A percentile compares a stretch with the other conserved stretches of the same genome.
These are phyloP conservation scores for Biscutella laevigata DNA, from an alignment of 441 rosid genomes.

Conservation along the genomic window DNA sequence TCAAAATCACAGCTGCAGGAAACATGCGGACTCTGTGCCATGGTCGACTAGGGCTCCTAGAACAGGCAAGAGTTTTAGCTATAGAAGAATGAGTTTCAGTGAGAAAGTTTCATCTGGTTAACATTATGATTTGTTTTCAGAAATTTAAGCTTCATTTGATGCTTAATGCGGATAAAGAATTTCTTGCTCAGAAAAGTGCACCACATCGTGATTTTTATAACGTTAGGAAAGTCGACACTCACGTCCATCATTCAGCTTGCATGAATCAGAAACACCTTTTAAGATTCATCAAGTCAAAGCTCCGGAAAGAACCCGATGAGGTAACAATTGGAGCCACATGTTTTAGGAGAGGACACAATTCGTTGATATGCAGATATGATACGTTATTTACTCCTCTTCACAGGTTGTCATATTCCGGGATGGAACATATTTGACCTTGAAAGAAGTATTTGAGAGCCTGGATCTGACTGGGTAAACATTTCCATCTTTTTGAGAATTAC, in stretches of 20 bases:
- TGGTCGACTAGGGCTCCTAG: conserved; percentile 87
- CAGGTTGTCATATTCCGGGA: conserved; percentile 99
- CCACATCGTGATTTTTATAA: conserved; percentile 98
- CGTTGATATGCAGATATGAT: neutral
- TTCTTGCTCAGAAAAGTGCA: conserved; percentile 97
- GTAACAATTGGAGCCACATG: conserved; percentile 29
- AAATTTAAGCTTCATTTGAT: conserved; percentile 98
- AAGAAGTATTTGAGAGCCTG: conserved; percentile 94
- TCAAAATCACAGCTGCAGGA: conserved; percentile 82
- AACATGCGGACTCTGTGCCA: conserved; percentile 91
- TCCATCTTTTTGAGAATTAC: neutral
- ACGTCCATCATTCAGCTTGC: conserved; percentile 98
- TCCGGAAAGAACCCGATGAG: conserved; percentile 98
- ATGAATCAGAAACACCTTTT: conserved; percentile 99
- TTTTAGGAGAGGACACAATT: neutral
- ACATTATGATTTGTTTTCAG: conserved; percentile 32
- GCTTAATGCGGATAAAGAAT: conserved; percentile 96
- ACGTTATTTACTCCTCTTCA: neutral
- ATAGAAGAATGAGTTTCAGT: neutral
- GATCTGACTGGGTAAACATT: conserved; percentile 75
- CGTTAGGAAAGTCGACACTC: conserved; percentile 97
- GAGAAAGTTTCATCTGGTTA: conserved; percentile 18
- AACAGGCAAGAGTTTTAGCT: conserved; percentile 46
- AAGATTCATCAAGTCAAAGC: conserved; percentile 95
- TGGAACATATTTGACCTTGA: conserved; percentile 92